Evolutionary conservation across 2,329 filamentous ascomycete species (phyloP), one percentile per base, ranked within the genome.

Genomic region (Periconia macrospinosa): DNA sequence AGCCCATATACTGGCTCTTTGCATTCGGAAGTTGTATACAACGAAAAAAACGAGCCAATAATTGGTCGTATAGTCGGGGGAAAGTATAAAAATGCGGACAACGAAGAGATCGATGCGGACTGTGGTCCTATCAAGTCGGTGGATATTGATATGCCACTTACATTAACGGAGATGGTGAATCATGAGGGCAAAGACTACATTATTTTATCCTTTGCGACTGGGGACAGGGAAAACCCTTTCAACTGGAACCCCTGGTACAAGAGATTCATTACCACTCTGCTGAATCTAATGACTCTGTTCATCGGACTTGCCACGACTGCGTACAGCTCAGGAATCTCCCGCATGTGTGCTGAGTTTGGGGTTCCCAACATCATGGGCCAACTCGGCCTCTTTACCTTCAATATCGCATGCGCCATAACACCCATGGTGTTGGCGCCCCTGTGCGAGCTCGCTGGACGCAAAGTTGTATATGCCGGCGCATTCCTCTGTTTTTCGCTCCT

Each of bases 231-330:
- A 50, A 67, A 67, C 41, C 64, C 64, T 0, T 67, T 67, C 54
- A 67, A 67, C 48, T 67, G 63, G 64, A 67, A 65, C 6, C 60
- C 58, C 2, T 67, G 64, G 63, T 66, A 67, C 55, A 67, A 67
- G 55, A 61, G 64, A 30, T 59, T 58, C 46, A 62, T 67, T 45
- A 65, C 62, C 13, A 67, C 63, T n/a, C 60, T 67, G 55, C 54
- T 67, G 19, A 66, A 66, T 45, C 33, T 67, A 41, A 67, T 67
- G 64, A 67, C 64, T 1, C 56, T 67, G 0, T 67, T 67, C 45
- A 67, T 67, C 50, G 64, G 64, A 45, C 57, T 67, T 0, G 64
- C 62, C 11, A 67, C 64, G 11, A 67, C 62, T 6, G 64, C 64
- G 14, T 67, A 67, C 49, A 63, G 61, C 19, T 67, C 64, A 6